A percentile compares a stretch with the other conserved stretches of the same genome.
These are phyloP conservation scores for Saturnispora saitoi DNA, from an alignment of 805 yeast species.

Conservation along the genomic window DNA sequence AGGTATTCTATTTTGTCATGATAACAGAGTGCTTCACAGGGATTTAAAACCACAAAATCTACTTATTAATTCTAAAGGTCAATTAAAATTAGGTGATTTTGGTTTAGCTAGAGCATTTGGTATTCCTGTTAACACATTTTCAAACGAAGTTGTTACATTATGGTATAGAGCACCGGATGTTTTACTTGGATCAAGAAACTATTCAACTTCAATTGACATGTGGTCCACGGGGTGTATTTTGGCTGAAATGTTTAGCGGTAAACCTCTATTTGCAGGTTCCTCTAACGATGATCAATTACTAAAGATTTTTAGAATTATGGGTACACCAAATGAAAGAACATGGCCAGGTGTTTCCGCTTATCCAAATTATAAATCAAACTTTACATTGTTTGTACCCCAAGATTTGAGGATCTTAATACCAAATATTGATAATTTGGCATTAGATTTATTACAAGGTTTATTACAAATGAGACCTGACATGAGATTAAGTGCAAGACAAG, in stretches of 20 bases:
- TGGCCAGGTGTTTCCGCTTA: constrained; percentile 96
- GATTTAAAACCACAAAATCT: constrained; percentile 93
- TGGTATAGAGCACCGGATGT: constrained; percentile 99
- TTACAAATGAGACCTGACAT: constrained; percentile 57
- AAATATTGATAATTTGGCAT: constrained; percentile 58
- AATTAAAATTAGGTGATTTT: constrained; percentile 89
- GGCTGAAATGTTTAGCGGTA: constrained; percentile 98
- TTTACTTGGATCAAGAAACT: constrained; percentile 85
- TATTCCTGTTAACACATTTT: constrained; percentile 93
- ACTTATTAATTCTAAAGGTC: constrained; percentile 82
- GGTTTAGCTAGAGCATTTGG: constrained; percentile 98
- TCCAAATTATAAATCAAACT: constrained; percentile 79
- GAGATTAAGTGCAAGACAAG: constrained; percentile 52
- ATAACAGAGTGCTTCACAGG: constrained; percentile 73
- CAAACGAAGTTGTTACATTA: constrained; percentile 93
- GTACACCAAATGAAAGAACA: constrained; percentile 90
- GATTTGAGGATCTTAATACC: constrained; percentile 67
- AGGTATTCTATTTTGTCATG: constrained; percentile 85
- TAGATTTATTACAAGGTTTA: constrained; percentile 53
- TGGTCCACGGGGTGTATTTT: constrained; percentile 98
- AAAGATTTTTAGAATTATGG: constrained; percentile 87
- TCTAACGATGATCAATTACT: constrained; percentile 92
- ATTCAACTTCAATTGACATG: constrained; percentile 93
- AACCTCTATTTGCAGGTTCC: constrained; percentile 92
- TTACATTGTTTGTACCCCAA: constrained; percentile 82